Evolutionary conservation across 176 grass and related monocot genomes (phyloP), one percentile per base, ranked within the genome.

Genomic region (Bolboschoenus planiculmis): DNA sequence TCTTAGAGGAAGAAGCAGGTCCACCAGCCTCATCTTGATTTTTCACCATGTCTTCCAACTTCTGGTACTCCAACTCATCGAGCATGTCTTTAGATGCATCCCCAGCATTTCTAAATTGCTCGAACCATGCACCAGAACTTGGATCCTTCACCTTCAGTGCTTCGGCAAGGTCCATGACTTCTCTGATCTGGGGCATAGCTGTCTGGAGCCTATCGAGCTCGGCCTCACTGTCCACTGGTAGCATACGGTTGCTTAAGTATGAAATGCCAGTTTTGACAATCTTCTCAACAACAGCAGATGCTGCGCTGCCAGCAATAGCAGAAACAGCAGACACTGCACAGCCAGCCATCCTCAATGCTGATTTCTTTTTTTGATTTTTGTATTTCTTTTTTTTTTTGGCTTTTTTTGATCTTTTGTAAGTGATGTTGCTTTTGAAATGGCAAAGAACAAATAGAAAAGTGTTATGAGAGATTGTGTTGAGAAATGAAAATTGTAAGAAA

Each of bases 51-150:
- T 74, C 65, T 21, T 27, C 78, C 31, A 87, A 10, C 3, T 30
- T 10, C 1, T n/a, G n/a, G 35, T 90, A 85, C 4, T 81, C 34
- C 15, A 88, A 30, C 78, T 91, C 89, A 15, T 88, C 89, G 0
- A 91, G 35, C 1, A 65, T 86, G 18, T 87, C 88, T 71, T 90
- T 81, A 0, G 77, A 75, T 30, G 48, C 58, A 6, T 88, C 8
- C 0, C 62, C 9, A 46, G 78, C 78, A 3, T 8, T 0, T 18
- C 55, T 62, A 27, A 62, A 60, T n/a, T 71, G 33, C 72, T 58
- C 18, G 20, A 88, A 29, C 86, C 86, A 88, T 39, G 0, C 9
- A 62, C 47, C 23, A 0, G 63, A 20, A 20, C 11, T 42, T 0
- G 79, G 78, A n/a, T 56, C 0, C 40, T 47, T 74, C 0, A 26